Base-by-base conservation (phyloP, 768 basidiomycete genomes). In the Hericium coralloides region DNA sequence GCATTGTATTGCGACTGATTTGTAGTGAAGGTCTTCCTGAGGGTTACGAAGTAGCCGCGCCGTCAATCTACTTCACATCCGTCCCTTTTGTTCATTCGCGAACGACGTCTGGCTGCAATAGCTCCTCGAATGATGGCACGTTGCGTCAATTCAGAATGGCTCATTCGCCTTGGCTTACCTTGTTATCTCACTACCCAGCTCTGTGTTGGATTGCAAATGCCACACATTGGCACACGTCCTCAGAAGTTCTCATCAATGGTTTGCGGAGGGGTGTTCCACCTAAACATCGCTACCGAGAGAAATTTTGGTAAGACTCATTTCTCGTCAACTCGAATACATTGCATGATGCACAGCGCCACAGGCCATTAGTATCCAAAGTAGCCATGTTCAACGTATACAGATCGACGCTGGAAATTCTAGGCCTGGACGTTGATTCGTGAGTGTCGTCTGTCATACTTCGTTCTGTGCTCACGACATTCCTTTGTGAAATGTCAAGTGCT, bases 231-330 rank as follows among this genome's bases (percentile, higher is more conserved):
- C 31, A 9, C 31, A 14, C 15, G 17, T 58, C 72, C 5, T 66
- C 71, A 26, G 89, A 95, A 65, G 76, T 90, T 20, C 65, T 92
- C 49, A 88, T 89, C 60, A 89, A 89, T 59, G 91, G 92, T 2
- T 71, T 84, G n/a, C 85, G 80, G 63, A 83, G 91, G 48, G 91
- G 91, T 2, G 82, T 88, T 1, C 73, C 87, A 12, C 80, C 85
- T 0, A 91, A 88, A 65, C 81, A 89, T 63, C 76, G 86, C 23
- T 74, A 79, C 59, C 77, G 77, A 36, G 70, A 77, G 7, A 85
- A 84, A 67, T 83, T 79, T 41, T 80, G 84, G 90, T 86, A 56
- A 51, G 69, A 56, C 0, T 9, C 20, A 18, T 22, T 12, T 20
- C 25, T 8, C 10, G 4, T 6, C 14, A 18, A 15, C 14, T 1